These are phyloP conservation scores for Ogataea thermomethanolica DNA, from an alignment of 805 yeast genomes.

Conservation along the genomic window DNA sequence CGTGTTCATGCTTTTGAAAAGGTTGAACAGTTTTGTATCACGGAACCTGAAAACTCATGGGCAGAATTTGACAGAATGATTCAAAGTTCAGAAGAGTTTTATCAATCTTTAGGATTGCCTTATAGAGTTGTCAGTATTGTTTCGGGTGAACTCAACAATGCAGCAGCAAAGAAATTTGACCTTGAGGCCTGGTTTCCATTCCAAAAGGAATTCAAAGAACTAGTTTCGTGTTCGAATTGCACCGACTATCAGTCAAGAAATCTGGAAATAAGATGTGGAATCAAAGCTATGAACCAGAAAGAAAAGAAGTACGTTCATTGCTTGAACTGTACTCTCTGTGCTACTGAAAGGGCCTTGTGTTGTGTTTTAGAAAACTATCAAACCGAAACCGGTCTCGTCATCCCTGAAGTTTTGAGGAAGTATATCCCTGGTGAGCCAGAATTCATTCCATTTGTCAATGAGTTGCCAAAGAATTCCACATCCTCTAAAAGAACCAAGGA, in stretches of 20 bases:
- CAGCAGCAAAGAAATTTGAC: slow-evolving; percentile 98
- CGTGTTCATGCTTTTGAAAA: slow-evolving; percentile 98
- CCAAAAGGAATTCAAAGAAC: slow-evolving; percentile 97
- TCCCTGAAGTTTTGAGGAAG: slow-evolving; percentile 93
- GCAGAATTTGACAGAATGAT: slow-evolving; percentile 96
- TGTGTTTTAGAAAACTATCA: slow-evolving; percentile 97
- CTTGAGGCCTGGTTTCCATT: slow-evolving; percentile 99
- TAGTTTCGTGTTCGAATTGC: slow-evolving; percentile 98
- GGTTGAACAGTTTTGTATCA: slow-evolving; percentile 91
- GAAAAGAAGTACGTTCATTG: slow-evolving; percentile 98
- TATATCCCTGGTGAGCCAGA: slow-evolving; percentile 99
- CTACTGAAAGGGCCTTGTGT: slow-evolving; percentile 97
- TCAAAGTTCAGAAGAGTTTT: slow-evolving; percentile 84
- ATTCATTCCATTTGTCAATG: slow-evolving; percentile 85
- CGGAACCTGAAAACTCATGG: slow-evolving; percentile 99
- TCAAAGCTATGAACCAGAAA: slow-evolving; percentile 89
- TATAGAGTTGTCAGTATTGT: slow-evolving; percentile 98
- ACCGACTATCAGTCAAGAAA: slow-evolving; percentile 99
- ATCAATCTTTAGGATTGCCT: slow-evolving; percentile 87
- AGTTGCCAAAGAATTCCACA: slow-evolving; percentile 91
- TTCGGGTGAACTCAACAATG: slow-evolving; percentile 97
- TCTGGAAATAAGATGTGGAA: slow-evolving; percentile 97
- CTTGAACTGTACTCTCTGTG: slow-evolving; percentile 94
- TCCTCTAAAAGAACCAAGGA: slow-evolving; percentile 55
- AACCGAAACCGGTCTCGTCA: slow-evolving; percentile 88